Base-by-base conservation (phyloP, 805 yeast genomes). In the Hemisphaericaspora nanyangensis region DNA sequence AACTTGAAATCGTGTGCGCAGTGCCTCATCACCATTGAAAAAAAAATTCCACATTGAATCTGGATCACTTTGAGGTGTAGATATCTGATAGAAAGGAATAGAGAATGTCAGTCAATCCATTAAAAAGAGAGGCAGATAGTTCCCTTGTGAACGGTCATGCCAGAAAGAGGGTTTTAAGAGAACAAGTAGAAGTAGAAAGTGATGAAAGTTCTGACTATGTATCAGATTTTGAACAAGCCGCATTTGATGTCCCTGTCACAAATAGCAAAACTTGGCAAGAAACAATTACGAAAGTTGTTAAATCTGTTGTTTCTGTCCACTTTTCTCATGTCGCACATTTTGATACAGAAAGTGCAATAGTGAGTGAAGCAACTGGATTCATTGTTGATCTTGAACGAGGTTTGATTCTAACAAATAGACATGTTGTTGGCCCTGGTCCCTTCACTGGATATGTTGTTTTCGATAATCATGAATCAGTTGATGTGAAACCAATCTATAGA, bases 381-480 rank as follows among this genome's bases (percentile, higher is more conserved):
- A 88, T 90, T 5, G 96, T 90, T 8, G 97, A 90, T 58, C 73
- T 91, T 2, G 69, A 75, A 39, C 61, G 78, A 18, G 97, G 97
- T 12, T 77, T 89, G 43, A 88, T 90, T 45, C 70, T 90, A 57
- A 90, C 97, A 8, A 90, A 90, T 63, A 75, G 96, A 55, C 97
- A 90, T 55, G 97, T 90, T 35, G 96, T 89, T 30, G 95, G 96
- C 2, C 89, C 96, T 0, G 96, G 96, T 13, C 96, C 96, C 1
- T 89, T 90, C 59, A 76, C 80, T 26, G 97, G 97, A 1, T 87
- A 84, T 54, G 95, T 86, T 0, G 88, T 90, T 1, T 90, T 90
- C 55, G 95, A 90, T 55, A 90, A 90, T 58, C 96, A 90, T 61
- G 97, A 90, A 60, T 96, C 89, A 61, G 85, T 87, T 35, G 87